Percentiles rank a stretch among this genome's conserved stretches.
Evolutionary conservation across 2,329 filamentous ascomycete genomes (phyloP).

Genomic region (Monosporascus cannonballus): DNA sequence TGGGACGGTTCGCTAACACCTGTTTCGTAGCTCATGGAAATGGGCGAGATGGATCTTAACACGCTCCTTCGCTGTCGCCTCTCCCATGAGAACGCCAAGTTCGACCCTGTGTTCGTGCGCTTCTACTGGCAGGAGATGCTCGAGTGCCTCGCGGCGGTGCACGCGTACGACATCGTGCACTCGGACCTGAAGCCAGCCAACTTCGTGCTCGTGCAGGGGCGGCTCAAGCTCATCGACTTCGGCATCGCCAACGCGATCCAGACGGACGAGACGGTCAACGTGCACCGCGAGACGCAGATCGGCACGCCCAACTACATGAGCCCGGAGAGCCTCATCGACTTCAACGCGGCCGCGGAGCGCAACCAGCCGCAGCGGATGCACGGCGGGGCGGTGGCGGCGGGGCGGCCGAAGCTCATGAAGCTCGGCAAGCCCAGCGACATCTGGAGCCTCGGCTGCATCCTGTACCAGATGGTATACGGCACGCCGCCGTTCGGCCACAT

Average conservation of each 20-base stretch:
- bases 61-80: slow-evolving; percentile 71
- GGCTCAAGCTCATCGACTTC: slow-evolving; percentile 95
- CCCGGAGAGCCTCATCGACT: slow-evolving; percentile 86
- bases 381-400: slow-evolving; percentile 26
- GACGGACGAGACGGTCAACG: slow-evolving; percentile 91
- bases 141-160: slow-evolving; percentile 85
- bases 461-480: slow-evolving; percentile 99
- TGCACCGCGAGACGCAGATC: slow-evolving; percentile 91
- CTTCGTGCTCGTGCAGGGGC: slow-evolving; percentile 86
- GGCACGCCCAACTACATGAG: slow-evolving; percentile 99
- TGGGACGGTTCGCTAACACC: slow-evolving; percentile 10
- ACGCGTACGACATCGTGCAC: slow-evolving; percentile 87
- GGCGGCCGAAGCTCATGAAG: slow-evolving; percentile 74
- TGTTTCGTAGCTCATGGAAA: slow-evolving; percentile 75
- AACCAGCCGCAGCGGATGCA: background rate
- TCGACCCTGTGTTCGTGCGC: slow-evolving; percentile 89
- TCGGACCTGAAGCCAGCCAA: slow-evolving; percentile 96
- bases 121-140: slow-evolving; percentile 99
- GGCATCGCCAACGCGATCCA: slow-evolving; percentile 97
- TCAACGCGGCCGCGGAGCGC: slow-evolving; percentile 47
- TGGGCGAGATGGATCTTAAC: slow-evolving; percentile 90
- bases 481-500: slow-evolving; percentile 93
- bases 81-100: slow-evolving; percentile 64
- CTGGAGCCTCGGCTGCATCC: slow-evolving; percentile 92
- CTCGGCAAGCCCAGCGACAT: slow-evolving; percentile 93